A percentile compares a stretch with the other conserved stretches of the same genome.
Evolutionary conservation across 148 eudicot genomes (phyloP).

Genomic region (Vaccinium corymbosum): DNA sequence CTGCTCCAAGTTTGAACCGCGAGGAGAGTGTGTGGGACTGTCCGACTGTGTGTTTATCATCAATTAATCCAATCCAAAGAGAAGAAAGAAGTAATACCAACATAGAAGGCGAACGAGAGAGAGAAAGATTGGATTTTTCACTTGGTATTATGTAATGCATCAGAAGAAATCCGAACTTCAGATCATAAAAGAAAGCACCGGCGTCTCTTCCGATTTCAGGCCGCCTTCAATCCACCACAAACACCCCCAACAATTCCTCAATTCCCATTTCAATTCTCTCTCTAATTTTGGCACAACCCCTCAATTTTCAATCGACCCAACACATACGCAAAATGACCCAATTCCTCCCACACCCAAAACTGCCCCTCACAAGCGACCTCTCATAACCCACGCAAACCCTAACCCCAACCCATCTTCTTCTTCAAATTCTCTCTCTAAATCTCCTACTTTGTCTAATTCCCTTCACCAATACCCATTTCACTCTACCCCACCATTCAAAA

Average conservation of each 20-base stretch:
- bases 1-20: not conserved
- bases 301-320: constrained; percentile 33
- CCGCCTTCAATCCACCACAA: constrained; percentile 65
- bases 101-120: not conserved
- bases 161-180: constrained; percentile 83
- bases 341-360: constrained; percentile 32
- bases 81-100: not conserved
- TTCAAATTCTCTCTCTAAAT: constrained; percentile 37
- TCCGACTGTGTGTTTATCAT: not conserved
- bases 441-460: constrained; percentile 54
- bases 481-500: constrained; percentile 28
- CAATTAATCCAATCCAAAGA: not conserved
- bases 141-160: constrained; percentile 70
- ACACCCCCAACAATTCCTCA: constrained; percentile 30
- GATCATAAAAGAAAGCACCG: constrained; percentile 95
- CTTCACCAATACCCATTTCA: constrained; percentile 48
- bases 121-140: not conserved
- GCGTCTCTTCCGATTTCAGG: constrained; percentile 97
- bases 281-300: constrained; percentile 2
- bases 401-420: constrained; percentile 7
- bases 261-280: constrained; percentile 16
- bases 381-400: constrained; percentile 37
- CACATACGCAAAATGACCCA: constrained; percentile 32
- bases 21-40: not conserved
- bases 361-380: constrained; percentile 67